Base-by-base conservation (phyloP, 306 rosid species). In the Abrus precatorius region DNA sequence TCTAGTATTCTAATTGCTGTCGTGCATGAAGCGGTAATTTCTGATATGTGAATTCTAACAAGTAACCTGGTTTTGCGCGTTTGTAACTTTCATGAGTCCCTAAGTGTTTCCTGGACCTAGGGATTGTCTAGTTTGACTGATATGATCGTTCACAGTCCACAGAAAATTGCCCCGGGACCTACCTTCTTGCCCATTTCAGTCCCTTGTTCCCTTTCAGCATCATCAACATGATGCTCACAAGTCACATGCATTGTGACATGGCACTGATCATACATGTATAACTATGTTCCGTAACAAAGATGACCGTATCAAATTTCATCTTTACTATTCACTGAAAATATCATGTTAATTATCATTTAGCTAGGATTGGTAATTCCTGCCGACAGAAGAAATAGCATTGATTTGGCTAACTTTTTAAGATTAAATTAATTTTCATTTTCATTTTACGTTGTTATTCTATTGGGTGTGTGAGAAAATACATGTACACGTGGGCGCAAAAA, bases 41-140 rank as follows among this genome's bases (percentile, higher is more conserved):
- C 7, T 30, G 14, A 10, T 59, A 1, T 30, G 13, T 9, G 7
- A 59, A 30, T 59, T 29, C 6, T 29, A 57, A 29, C 64, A 28
- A 0, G 3, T 36, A 56, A 56, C 34, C 10, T 54, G 56, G 50
- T 44, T 68, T 28, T 29, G 53, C 67, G 82, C 48, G 82, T 77
- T 53, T 69, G 40, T 77, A 41, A 53, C 33, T 65, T 40, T 9
- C 5, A 43, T 72, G 77, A 59, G 80, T 69, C 43, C 67, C 78
- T 62, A 48, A 60, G 28, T 60, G 74, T 43, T 79, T 76, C 67
- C 29, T 75, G 56, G 40, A 60, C 74, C 32, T 9, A 20, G 49
- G 75, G 79, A 80, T 69, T 44, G 52, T 33, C 32, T 72, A 66
- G 9, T 85, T 85, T 85, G 84, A 85, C 84, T 59, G 1, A 48